Conservation (phyloP, 305 asterid species). For the Solanum hybrid region DNA sequence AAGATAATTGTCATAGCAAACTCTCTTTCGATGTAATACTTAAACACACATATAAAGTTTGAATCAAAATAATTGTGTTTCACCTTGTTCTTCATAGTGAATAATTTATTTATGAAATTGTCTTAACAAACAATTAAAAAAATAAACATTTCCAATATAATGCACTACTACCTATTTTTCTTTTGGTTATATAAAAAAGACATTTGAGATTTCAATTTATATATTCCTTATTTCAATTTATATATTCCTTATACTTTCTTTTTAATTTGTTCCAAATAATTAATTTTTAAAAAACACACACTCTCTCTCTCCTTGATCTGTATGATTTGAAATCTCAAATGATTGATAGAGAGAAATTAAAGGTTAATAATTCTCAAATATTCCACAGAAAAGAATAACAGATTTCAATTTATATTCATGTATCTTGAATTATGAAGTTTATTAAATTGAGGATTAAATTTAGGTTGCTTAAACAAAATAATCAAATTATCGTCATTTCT, state of each 20-base stretch:
- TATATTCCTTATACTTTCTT: neutral
- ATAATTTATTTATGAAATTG: neutral
- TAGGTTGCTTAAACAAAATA: neutral
- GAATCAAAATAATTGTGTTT: neutral
- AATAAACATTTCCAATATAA: too few species aligned
- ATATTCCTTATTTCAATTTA: neutral
- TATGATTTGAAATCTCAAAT: neutral
- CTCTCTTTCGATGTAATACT: neutral
- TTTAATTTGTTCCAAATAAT: neutral
- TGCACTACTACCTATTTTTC: neutral
- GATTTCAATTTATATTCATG: neutral
- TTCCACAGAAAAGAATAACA: neutral
- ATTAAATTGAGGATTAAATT: neutral
- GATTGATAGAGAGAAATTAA: neutral
- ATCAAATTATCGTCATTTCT: neutral
- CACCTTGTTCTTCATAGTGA: neutral
- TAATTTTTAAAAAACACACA: rapidly evolving
- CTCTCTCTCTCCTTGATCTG: neutral
- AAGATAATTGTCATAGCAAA: neutral
- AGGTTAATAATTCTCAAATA: neutral
- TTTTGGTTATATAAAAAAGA: neutral
- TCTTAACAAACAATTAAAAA: neutral
- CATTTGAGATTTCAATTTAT: neutral
- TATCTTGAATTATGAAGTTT: neutral
- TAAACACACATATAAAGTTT: neutral